phyloP scores from a whole-genome alignment of 306 rosid species.

The Casuarina glauca region DNA sequence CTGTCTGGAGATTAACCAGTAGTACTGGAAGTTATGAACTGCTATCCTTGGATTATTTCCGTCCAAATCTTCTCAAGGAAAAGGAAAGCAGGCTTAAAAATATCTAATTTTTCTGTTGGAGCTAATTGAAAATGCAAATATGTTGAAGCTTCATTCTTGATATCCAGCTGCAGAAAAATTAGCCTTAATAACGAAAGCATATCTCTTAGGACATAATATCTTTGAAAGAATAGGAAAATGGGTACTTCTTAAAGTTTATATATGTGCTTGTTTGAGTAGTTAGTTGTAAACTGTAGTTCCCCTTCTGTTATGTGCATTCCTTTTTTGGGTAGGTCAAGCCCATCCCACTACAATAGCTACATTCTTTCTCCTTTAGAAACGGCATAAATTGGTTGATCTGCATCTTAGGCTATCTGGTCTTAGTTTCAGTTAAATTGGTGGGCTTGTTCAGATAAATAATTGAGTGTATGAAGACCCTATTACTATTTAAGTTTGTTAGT shows the following conservation, averaged over 20 bases:
- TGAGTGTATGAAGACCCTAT: background rate
- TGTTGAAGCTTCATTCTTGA: background rate
- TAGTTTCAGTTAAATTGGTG: background rate
- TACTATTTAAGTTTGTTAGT: background rate
- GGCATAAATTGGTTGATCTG: background rate
- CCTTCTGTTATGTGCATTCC: background rate
- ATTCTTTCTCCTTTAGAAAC: background rate
- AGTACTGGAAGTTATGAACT: conserved; percentile 1
- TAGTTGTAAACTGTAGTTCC: background rate
- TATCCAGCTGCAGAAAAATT: background rate
- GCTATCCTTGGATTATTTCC: conserved; percentile 2
- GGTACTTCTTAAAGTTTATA: background rate
- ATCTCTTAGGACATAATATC: background rate
- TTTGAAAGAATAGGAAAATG: background rate
- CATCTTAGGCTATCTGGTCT: background rate
- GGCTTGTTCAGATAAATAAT: background rate
- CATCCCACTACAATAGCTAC: background rate
- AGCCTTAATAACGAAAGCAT: background rate
- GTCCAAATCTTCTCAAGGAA: background rate
- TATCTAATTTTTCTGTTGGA: background rate
- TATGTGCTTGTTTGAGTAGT: background rate
- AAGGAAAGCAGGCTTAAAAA: conserved; percentile 1
- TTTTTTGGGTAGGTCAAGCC: background rate
- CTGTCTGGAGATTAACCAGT: background rate
- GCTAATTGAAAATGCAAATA: background rate